These are phyloP conservation scores for Aquilaria yunnanensis DNA, from an alignment of 345 rosid species.

Conservation along the genomic window DNA sequence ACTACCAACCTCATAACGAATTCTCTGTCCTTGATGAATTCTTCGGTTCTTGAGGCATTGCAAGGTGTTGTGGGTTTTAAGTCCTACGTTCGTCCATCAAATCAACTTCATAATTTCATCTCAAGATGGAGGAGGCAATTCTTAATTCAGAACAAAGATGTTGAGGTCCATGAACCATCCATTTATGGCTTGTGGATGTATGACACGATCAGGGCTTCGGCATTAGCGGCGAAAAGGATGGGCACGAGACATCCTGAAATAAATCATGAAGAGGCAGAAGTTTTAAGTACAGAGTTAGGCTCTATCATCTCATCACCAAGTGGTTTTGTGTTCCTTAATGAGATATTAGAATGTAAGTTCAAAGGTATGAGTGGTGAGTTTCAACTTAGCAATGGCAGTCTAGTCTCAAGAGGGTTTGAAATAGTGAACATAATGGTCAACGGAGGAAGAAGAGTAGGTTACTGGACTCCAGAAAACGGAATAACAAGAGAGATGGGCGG, in stretches of 20 bases:
- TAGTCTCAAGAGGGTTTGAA: constrained; percentile 20
- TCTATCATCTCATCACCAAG: background rate
- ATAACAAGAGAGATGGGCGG: constrained; percentile 14
- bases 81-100: constrained; percentile 23
- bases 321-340: constrained; percentile 6
- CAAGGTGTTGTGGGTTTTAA: constrained; percentile 38
- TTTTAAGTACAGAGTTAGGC: background rate
- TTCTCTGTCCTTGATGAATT: background rate
- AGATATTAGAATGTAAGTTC: too few species aligned
- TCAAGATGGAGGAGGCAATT: constrained; percentile 19
- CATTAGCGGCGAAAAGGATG: constrained; percentile 20
- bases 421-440: constrained; percentile 28
- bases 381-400: constrained; percentile 10
- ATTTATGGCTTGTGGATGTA: constrained; percentile 24
- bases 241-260: background rate
- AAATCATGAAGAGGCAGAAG: too few species aligned
- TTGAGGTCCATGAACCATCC: constrained; percentile 10
- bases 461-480: constrained; percentile 17
- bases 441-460: constrained; percentile 25
- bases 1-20: constrained; percentile 16
- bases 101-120: constrained; percentile 26
- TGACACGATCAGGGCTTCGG: constrained; percentile 24
- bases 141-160: background rate
- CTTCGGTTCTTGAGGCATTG: constrained; percentile 14
- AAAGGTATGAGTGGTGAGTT: constrained; percentile 30